Evolutionary conservation across 768 basidiomycete species (phyloP).

Genomic region (Calocybe cyanea): DNA sequence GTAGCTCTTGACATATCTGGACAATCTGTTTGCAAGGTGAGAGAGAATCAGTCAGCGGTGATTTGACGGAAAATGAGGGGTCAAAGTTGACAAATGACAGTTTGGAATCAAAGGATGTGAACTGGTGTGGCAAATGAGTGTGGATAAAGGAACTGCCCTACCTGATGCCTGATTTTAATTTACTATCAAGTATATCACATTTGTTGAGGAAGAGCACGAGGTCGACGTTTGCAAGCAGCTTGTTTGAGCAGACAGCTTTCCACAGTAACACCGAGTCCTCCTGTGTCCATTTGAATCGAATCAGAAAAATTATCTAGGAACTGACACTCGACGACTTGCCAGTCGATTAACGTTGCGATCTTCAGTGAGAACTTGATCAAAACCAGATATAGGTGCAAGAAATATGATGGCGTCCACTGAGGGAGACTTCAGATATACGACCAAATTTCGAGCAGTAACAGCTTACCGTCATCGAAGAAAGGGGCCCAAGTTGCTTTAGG

Average conservation of each 20-base stretch:
- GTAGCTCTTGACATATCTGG: constrained; percentile 49
- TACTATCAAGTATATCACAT: constrained; percentile 75
- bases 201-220: constrained; percentile 86
- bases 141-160: constrained; percentile 1
- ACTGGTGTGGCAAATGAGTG: neutral
- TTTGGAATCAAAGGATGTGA: neutral
- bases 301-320: neutral
- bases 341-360: constrained; percentile 60
- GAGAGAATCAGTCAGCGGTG: constrained; percentile 19
- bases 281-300: constrained; percentile 31
- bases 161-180: constrained; percentile 49
- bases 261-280: constrained; percentile 89
- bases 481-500: constrained; percentile 31
- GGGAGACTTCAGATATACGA: neutral
- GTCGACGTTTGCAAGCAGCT: constrained; percentile 74
- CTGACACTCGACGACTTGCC: constrained; percentile 8
- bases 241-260: constrained; percentile 84
- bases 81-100: neutral
- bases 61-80: constrained; percentile 22
- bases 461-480: constrained; percentile 47
- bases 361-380: constrained; percentile 64
- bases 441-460: constrained; percentile 47
- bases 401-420: constrained; percentile 64
- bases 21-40: constrained; percentile 15
- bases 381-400: constrained; percentile 71